Base-by-base conservation (phyloP, 306 rosid species). In the Begonia masoniana region DNA sequence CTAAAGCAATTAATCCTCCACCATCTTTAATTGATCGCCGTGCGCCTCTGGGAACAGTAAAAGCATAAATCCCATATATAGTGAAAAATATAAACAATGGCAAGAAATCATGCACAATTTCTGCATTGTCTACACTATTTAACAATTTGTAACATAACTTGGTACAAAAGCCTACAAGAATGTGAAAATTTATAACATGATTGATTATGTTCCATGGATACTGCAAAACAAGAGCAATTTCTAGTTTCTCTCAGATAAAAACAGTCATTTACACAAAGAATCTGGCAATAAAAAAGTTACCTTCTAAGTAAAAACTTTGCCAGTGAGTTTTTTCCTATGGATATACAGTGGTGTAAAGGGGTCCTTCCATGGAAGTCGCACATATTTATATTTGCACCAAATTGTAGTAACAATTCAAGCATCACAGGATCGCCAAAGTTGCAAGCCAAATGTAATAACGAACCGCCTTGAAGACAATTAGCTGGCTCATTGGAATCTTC, bases 351-450 rank as follows among this genome's bases (percentile, higher is more conserved):
- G 67, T 91, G 99, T 77, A 91, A 70, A 68, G 99, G 96, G 66
- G 96, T 91, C 65, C 87, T 91, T 68, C 96, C 96, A 66, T 77
- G 94, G 69, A 69, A 78, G 71, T 91, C 99, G 2, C 74, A 36
- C 70, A 68, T 51, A 71, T 83, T 91, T 64, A 86, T 64, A 76
- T 83, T 75, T 42, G 96, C 88, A 47, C 94, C 99, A 62, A 75
- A 85, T 76, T 91, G 99, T 64, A 91, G 77, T 73, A 91, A 70
- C 74, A 91, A 78, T 73, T 91, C 99, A 59, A 83, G 58, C 99
- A 85, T 91, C 72, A 78, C 60, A n/a, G 52, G 71, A 68, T 78
- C 68, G 55, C 65, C 74, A 65, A 56, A 52, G 61, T 77, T 74
- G 53, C 99, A 91, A 47, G 99, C 94, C 58, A 91, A 72, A 70